Conservation (phyloP, 2,329 filamentous ascomycete genomes). For the Sporothrix mexicana region DNA sequence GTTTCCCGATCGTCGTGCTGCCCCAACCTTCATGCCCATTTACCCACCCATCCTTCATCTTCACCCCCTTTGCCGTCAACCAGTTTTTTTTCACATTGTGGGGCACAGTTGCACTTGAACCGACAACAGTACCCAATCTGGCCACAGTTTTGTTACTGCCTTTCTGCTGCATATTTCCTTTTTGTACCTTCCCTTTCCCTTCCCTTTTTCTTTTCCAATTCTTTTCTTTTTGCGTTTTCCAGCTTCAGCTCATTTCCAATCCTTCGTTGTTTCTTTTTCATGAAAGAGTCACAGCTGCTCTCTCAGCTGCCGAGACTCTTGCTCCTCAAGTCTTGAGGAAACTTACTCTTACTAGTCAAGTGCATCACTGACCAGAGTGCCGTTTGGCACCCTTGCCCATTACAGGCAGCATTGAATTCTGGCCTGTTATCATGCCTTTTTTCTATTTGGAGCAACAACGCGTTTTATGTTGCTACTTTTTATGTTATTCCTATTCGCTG, state of each 20-base stretch:
- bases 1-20: constrained; percentile 30
- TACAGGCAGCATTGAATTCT: background rate
- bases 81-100: background rate
- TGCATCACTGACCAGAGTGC: constrained; percentile 6
- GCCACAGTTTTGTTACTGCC: background rate
- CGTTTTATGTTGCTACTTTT: background rate
- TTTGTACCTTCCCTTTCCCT: background rate
- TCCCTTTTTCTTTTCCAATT: background rate
- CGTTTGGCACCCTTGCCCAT: background rate
- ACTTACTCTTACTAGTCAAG: background rate
- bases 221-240: background rate
- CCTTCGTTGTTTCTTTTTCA: background rate
- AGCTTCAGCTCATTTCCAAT: background rate
- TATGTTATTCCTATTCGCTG: background rate
- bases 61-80: background rate
- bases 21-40: constrained; percentile 33
- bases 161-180: constrained; percentile 7
- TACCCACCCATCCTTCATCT: constrained; percentile 29
- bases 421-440: constrained; percentile 5
- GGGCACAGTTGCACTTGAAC: constrained; percentile 10
- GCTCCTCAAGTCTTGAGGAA: background rate
- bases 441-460: background rate
- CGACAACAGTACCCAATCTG: constrained; percentile 8
- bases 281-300: constrained; percentile 7
- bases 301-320: background rate